Conservation (phyloP, 805 yeast species). For the Spencermartinsiella europaea region DNA sequence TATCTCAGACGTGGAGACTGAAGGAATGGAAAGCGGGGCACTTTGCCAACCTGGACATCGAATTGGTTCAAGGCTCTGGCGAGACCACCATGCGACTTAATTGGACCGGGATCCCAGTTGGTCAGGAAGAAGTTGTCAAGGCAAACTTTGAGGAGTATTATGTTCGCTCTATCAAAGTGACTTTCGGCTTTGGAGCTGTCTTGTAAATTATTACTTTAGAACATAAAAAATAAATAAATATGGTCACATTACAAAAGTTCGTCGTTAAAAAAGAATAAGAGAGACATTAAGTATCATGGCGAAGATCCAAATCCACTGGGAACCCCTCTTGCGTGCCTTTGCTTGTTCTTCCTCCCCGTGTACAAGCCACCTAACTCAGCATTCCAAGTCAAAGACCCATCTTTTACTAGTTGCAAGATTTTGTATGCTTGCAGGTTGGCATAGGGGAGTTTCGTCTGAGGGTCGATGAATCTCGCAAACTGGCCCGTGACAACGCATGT, state of each 20-base stretch:
- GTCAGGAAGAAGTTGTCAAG: constrained; percentile 85
- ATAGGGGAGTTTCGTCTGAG: constrained; percentile 82
- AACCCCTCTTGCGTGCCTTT: constrained; percentile 72
- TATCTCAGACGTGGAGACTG: constrained; percentile 81
- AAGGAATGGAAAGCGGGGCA: constrained; percentile 86
- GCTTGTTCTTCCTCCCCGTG: constrained; percentile 36
- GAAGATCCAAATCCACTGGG: constrained; percentile 63
- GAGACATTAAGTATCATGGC: not conserved
- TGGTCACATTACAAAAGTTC: not conserved
- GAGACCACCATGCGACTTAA: constrained; percentile 77
- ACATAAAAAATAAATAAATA: constrained; percentile 6
- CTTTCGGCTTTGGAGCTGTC: constrained; percentile 96
- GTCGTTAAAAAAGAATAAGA: not conserved
- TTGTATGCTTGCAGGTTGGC: constrained; percentile 76
- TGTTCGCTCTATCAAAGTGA: constrained; percentile 78
- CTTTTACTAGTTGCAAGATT: constrained; percentile 46
- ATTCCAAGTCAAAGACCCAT: constrained; percentile 50
- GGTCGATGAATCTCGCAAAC: constrained; percentile 81
- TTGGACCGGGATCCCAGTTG: constrained; percentile 89
- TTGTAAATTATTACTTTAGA: constrained; percentile 37
- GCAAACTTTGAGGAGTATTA: constrained; percentile 86
- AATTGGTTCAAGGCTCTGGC: constrained; percentile 69
- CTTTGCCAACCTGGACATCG: constrained; percentile 61
- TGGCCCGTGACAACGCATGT: constrained; percentile 71
- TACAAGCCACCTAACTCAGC: constrained; percentile 42